Evolutionary conservation across 768 basidiomycete genomes (phyloP), one percentile per base, ranked within the genome.

Genomic region (Boletus speciosus): DNA sequence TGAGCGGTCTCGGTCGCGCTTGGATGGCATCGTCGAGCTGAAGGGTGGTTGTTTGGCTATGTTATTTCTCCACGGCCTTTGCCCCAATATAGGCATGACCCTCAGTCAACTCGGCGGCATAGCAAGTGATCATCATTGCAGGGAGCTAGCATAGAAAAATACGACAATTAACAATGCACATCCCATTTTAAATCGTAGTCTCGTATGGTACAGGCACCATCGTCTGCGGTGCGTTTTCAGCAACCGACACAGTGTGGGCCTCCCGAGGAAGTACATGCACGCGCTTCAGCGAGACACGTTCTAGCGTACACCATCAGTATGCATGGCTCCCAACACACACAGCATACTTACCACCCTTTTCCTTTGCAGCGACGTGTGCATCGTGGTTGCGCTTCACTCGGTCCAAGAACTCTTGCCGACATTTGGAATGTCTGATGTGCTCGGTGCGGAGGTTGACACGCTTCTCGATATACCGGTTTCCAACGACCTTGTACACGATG

Each of bases 401-500:
- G 74, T 93, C 90, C 72, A 97, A 78, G 79, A 99, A 99, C 75
- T 98, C 96, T 76, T 95, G 87, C 67, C 96, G 85, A 76, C 96
- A 98, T 77, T 92, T 93, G 66, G 95, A 98, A 84, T 98, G 96
- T 67, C 77, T 83, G 72, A 96, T 78, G 79, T 98, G 96, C 81
- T 98, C 96, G 66, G 94, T 82, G 60, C 92, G 90, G 78, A 97
- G 76, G 86, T 98, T 99, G 75, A 99, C 96, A 55, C 96, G 91
- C 82, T 99, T 99, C 81, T 98, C 94, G 54, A 99, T 76, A 86
- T 96, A 99, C 64, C 97, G 92, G 80, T 95, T 95, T 61, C 96
- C 96, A 68, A 99, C 96, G 69, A 98, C 82, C 76, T 99, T 99
- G 89, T 96, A 85, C 58, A 96, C 86, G 73, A 98, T 94, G 58